These are phyloP conservation scores for Geotrichum reessii DNA, from an alignment of 1,139 yeast species.

Conservation along the genomic window DNA sequence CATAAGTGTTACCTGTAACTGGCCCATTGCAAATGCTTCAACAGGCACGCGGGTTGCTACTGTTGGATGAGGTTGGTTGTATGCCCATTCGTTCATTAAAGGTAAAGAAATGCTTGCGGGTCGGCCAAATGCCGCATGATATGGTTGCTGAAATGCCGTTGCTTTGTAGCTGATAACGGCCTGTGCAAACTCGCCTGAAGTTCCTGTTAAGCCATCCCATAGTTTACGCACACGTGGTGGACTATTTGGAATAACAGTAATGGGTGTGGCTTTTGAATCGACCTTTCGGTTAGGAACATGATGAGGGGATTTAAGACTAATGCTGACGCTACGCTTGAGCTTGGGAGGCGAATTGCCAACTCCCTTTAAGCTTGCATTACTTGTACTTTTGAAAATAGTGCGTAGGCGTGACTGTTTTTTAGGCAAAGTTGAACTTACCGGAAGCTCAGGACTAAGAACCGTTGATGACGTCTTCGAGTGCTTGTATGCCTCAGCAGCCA, in stretches of 20 bases:
- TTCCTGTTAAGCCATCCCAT: conserved; percentile 50
- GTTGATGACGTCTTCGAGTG: background rate
- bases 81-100: conserved; percentile 76
- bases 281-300: background rate
- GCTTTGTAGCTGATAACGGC: conserved; percentile 24
- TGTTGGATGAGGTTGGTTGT: conserved; percentile 17
- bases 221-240: conserved; percentile 15
- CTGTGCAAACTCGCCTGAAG: conserved; percentile 83
- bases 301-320: background rate
- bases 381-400: conserved; percentile 21
- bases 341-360: background rate
- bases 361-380: background rate
- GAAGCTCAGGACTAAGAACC: background rate
- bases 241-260: background rate
- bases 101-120: conserved; percentile 52
- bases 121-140: conserved; percentile 49
- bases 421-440: background rate
- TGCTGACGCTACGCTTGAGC: conserved; percentile 4
- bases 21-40: background rate
- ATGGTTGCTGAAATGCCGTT: background rate
- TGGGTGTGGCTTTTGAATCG: background rate
- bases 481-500: background rate
- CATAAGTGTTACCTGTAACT: conserved; percentile 57
- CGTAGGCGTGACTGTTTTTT: conserved; percentile 16
- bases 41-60: background rate